These are phyloP conservation scores for Pterocarpus macrocarpus DNA, from an alignment of 306 rosid genomes.

Conservation along the genomic window DNA sequence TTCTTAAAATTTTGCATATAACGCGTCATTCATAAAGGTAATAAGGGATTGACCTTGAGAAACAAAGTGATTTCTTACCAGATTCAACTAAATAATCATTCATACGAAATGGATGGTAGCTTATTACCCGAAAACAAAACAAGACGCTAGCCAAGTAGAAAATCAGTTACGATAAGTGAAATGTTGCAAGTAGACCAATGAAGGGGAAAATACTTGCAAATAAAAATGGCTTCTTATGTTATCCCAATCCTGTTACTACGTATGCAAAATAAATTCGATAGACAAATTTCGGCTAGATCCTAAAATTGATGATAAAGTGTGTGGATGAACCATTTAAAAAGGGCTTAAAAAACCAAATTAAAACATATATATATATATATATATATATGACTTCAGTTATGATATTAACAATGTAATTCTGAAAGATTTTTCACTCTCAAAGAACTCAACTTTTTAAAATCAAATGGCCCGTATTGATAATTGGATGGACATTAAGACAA, in stretches of 20 bases:
- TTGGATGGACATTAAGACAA: too few relatives aligned
- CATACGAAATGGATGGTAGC: not conserved
- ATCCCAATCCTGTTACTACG: not conserved
- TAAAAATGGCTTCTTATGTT: not conserved
- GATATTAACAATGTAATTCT: too few relatives aligned
- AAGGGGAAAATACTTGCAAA: not conserved
- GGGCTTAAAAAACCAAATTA: too few relatives aligned
- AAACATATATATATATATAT: too few relatives aligned
- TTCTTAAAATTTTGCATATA: constrained; percentile 20
- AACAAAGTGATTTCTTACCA: not conserved
- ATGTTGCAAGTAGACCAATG: not conserved
- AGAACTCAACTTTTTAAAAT: too few relatives aligned
- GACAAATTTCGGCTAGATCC: not conserved
- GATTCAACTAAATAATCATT: not conserved
- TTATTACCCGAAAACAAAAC: not conserved
- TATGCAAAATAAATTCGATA: not conserved
- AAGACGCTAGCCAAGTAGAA: constrained; percentile 1
- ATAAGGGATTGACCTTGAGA: not conserved
- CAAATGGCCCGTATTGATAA: too few relatives aligned
- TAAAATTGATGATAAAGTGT: too few relatives aligned
- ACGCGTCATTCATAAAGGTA: not conserved
- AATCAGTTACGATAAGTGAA: not conserved
- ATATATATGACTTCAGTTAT: too few relatives aligned
- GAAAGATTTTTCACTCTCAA: too few relatives aligned
- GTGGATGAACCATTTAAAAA: too few relatives aligned